These are phyloP conservation scores for Eucalyptus erythrocorys DNA, from an alignment of 345 rosid species.

Conservation along the genomic window DNA sequence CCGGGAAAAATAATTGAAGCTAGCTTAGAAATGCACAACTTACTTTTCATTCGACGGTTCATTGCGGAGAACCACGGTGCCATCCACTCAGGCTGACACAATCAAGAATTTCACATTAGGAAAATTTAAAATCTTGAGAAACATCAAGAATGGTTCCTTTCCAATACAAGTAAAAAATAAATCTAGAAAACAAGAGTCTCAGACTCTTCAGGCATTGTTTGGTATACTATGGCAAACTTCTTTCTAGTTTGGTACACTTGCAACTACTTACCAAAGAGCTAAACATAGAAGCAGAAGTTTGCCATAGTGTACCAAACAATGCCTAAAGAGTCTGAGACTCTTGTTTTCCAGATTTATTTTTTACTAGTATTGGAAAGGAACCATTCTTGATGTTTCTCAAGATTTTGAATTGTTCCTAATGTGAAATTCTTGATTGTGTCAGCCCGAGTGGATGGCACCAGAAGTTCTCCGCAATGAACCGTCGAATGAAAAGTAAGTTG, in stretches of 20 bases:
- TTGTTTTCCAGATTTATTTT: background rate
- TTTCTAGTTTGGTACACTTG: background rate
- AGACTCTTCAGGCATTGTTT: background rate
- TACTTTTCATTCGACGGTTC: conserved; percentile 30
- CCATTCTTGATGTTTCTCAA: background rate
- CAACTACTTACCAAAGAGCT: no score
- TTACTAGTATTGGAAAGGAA: background rate
- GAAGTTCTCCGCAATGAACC: conserved; percentile 34
- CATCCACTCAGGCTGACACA: conserved; percentile 27
- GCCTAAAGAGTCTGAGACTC: background rate
- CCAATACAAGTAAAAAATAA: no score
- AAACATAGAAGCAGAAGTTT: background rate
- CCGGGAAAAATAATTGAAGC: background rate
- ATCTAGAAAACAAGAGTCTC: background rate
- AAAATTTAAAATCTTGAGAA: background rate
- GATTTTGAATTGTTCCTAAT: background rate
- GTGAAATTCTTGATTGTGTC: background rate
- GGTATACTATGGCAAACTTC: background rate
- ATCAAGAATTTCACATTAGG: background rate
- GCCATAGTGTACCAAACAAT: background rate
- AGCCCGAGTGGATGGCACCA: conserved; percentile 43
- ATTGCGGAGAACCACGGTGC: conserved; percentile 39
- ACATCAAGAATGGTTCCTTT: background rate
- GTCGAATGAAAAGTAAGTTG: conserved; percentile 28
- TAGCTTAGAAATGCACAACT: background rate